phyloP scores from a whole-genome alignment of 2,329 filamentous ascomycete species.

The Trichocomaceae sp. region DNA sequence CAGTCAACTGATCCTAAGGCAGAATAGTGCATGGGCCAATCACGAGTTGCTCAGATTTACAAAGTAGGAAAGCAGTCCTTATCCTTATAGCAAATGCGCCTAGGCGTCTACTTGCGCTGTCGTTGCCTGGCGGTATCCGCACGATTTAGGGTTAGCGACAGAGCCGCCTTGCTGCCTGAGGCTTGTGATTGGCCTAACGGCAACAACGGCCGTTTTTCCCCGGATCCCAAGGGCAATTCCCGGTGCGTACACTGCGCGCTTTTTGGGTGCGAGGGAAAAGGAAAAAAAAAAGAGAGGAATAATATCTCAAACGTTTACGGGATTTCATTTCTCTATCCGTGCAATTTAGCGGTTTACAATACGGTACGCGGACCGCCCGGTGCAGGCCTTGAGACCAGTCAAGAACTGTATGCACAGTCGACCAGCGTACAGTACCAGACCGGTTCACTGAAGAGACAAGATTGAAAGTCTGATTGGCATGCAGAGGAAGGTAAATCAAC shows the following conservation, averaged over 20 bases:
- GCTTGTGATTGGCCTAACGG: not conserved
- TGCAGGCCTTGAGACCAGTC: too few relatives aligned
- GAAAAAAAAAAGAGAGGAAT: too few relatives aligned
- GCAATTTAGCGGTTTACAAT: not conserved
- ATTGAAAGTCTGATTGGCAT: too few relatives aligned
- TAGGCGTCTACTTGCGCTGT: not conserved
- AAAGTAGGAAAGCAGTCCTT: too few relatives aligned
- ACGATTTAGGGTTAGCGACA: not conserved
- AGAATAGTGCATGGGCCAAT: not conserved
- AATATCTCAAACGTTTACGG: too few relatives aligned
- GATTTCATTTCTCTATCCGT: not conserved
- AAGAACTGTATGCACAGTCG: not conserved
- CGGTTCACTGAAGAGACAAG: not conserved
- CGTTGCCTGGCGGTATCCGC: not conserved
- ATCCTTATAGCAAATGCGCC: not conserved
- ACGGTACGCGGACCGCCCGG: not conserved
- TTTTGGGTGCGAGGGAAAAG: too few relatives aligned
- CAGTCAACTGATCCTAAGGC: not conserved
- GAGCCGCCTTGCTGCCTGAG: not conserved
- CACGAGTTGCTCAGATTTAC: not conserved
- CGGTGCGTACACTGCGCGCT: not conserved
- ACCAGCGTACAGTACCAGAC: not conserved
- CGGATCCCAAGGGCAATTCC: not conserved
- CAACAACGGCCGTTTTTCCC: not conserved
- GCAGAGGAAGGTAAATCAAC: too few relatives aligned